A percentile compares a stretch with the other conserved stretches of the same genome.
These are phyloP conservation scores for Tetradesmus obliquus DNA, from an alignment of 139 green algal genomes.

Conservation along the genomic window DNA sequence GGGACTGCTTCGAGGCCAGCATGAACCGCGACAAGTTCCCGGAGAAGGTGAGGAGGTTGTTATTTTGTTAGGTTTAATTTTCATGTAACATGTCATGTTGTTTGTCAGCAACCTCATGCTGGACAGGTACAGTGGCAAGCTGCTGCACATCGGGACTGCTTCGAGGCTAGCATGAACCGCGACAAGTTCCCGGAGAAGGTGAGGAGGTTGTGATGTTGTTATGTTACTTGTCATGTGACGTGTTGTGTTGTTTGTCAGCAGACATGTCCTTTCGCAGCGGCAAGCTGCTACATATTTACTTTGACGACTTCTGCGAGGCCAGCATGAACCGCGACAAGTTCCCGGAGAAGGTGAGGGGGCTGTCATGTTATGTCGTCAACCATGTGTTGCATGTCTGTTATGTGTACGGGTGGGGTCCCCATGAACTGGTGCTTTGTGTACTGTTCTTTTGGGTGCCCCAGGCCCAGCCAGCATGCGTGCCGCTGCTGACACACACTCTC, in stretches of 20 bases:
- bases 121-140: conserved; percentile 80
- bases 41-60: conserved; percentile 75
- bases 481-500: neutral
- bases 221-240: neutral
- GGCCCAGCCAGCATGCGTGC: neutral
- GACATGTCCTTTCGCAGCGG: conserved; percentile 45
- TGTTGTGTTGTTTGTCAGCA: neutral
- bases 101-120: conserved; percentile 95
- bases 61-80: neutral
- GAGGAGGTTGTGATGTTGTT: neutral
- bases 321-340: conserved; percentile 99
- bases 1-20: conserved; percentile 99
- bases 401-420: no score
- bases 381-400: neutral
- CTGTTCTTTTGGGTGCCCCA: no score
- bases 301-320: conserved; percentile 99
- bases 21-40: conserved; percentile 99
- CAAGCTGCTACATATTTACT: conserved; percentile 97
- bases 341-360: conserved; percentile 87
- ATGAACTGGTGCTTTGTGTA: no score
- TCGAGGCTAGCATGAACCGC: conserved; percentile 98
- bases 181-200: conserved; percentile 99
- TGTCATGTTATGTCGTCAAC: neutral
- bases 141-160: conserved; percentile 99
- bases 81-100: neutral